Conservation (phyloP, 495 filamentous ascomycete genomes). For the Talaromyces thailandensis region DNA sequence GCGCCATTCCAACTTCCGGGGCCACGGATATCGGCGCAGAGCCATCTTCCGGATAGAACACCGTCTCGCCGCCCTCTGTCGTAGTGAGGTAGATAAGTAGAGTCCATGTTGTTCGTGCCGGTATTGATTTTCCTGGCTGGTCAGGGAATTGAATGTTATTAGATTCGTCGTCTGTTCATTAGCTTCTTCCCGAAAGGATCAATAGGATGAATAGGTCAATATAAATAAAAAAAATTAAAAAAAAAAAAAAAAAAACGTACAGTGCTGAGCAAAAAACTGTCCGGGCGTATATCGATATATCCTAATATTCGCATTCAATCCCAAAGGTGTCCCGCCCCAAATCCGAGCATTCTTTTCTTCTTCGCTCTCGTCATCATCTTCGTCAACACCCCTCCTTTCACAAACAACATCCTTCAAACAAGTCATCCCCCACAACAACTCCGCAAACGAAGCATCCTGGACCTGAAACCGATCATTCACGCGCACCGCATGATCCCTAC, state of each 20-base stretch:
- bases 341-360: slow-evolving; percentile 16
- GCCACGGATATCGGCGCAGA: slow-evolving; percentile 52
- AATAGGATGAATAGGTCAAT: no score
- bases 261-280: slow-evolving; percentile 85
- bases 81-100: slow-evolving; percentile 81
- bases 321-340: slow-evolving; percentile 81
- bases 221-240: no score
- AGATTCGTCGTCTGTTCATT: slow-evolving; percentile 63
- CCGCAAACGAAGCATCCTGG: slow-evolving; percentile 65
- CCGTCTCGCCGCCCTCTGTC: slow-evolving; percentile 76
- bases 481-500: slow-evolving; percentile 67
- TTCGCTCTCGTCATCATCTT: slow-evolving; percentile 5
- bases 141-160: slow-evolving; percentile 53
- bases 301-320: slow-evolving; percentile 81
- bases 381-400: slow-evolving; percentile 5
- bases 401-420: slow-evolving; percentile 42
- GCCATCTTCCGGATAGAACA: slow-evolving; percentile 74
- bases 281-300: slow-evolving; percentile 85
- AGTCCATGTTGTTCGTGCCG: slow-evolving; percentile 86
- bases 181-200: neutral
- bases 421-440: slow-evolving; percentile 60
- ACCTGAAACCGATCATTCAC: slow-evolving; percentile 91
- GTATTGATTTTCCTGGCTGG: slow-evolving; percentile 26
- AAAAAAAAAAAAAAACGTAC: slow-evolving; percentile 48
- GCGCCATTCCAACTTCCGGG: slow-evolving; percentile 70